Evolutionary conservation across 1,284 basidiomycete genomes (phyloP).

Genomic region (Leccinum huronense): DNA sequence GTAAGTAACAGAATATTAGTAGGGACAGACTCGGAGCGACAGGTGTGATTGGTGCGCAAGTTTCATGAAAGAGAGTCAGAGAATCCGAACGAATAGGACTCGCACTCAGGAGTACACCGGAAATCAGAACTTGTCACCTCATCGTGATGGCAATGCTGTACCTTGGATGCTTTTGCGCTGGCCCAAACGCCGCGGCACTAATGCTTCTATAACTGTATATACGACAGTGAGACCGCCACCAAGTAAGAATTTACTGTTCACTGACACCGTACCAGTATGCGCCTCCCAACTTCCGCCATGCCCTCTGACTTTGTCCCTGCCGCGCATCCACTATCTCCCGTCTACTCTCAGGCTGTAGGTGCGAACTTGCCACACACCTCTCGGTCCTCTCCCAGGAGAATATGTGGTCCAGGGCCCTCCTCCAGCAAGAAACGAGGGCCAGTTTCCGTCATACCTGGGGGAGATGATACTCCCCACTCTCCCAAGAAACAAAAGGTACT

Average conservation of each 20-base stretch:
- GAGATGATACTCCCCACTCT: background rate
- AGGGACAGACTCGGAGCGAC: background rate
- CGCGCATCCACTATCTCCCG: background rate
- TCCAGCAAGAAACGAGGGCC: background rate
- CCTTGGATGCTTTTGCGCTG: background rate
- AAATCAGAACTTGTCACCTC: background rate
- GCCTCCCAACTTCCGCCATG: background rate
- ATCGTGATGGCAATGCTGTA: background rate
- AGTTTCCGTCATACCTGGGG: background rate
- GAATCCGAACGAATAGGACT: background rate
- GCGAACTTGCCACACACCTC: no score
- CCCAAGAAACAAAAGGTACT: background rate
- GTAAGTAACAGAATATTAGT: background rate
- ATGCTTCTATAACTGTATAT: background rate
- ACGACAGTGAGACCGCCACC: background rate
- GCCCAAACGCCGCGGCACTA: background rate
- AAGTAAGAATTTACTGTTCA: background rate
- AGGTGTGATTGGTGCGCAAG: no score
- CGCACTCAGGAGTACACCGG: background rate
- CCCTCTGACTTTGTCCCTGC: background rate
- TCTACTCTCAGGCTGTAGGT: background rate
- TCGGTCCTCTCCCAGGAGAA: background rate
- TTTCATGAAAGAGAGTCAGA: background rate
- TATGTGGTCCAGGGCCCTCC: background rate
- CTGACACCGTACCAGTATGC: background rate